phyloP scores from a whole-genome alignment of 116 monocot species.

The Trichopus zeylanicus region DNA sequence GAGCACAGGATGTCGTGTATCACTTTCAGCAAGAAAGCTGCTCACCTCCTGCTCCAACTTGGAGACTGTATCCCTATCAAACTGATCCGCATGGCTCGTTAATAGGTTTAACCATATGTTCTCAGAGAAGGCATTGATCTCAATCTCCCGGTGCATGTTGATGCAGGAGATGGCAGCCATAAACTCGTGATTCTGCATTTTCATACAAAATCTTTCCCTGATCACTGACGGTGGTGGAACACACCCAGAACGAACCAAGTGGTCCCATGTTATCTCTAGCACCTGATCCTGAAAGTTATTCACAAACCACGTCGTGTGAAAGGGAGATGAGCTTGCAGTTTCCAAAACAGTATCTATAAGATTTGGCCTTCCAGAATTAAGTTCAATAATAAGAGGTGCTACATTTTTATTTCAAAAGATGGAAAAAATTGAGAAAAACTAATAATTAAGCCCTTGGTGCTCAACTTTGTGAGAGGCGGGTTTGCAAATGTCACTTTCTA shows the following conservation, averaged over 20 bases:
- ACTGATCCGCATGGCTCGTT: constrained; percentile 16
- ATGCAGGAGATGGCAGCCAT: constrained; percentile 48
- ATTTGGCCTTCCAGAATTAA: neutral
- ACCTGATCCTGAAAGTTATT: constrained; percentile 33
- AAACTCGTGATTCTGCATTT: constrained; percentile 41
- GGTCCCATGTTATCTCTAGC: constrained; percentile 67
- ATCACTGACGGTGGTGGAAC: constrained; percentile 58
- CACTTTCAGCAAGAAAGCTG: constrained; percentile 10
- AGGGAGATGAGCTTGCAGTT: neutral
- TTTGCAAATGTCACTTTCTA: too few relatives aligned
- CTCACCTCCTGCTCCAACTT: constrained; percentile 30
- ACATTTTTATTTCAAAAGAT: neutral
- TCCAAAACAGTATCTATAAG: neutral
- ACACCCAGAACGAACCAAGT: constrained; percentile 42
- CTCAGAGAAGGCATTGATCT: constrained; percentile 38
- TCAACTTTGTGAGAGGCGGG: too few relatives aligned
- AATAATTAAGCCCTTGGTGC: too few relatives aligned
- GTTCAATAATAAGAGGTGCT: neutral
- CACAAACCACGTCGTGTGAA: neutral
- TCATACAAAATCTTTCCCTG: constrained; percentile 69
- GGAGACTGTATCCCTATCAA: constrained; percentile 25
- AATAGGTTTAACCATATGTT: constrained; percentile 59
- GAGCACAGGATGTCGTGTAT: constrained; percentile 16
- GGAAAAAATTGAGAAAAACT: neutral
- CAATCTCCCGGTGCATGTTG: constrained; percentile 17